These are phyloP conservation scores for Coprinopsis sp. DNA, from an alignment of 768 basidiomycete species.

Conservation along the genomic window DNA sequence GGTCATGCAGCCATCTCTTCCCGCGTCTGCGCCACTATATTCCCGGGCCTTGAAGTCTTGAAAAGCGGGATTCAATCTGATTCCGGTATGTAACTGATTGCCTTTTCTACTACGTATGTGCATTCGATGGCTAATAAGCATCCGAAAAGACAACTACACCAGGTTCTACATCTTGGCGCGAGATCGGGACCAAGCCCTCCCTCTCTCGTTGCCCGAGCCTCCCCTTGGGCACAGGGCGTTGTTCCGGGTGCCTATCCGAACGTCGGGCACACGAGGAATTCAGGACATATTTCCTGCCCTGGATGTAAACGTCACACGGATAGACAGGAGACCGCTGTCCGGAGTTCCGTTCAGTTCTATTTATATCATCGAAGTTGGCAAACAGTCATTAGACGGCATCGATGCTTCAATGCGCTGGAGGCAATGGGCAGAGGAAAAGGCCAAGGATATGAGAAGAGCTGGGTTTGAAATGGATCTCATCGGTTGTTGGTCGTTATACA, in stretches of 20 bases:
- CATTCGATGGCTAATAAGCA: not conserved
- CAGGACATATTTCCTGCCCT: not conserved
- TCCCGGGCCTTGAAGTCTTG: slow-evolving; percentile 59
- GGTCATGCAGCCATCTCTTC: slow-evolving; percentile 75
- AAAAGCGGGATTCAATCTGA: slow-evolving; percentile 61
- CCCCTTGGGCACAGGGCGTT: not conserved
- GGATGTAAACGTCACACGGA: slow-evolving; percentile 27
- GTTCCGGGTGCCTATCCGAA: not conserved
- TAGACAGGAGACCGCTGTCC: slow-evolving; percentile 62
- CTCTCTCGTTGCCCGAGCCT: not conserved
- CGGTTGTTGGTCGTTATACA: no score
- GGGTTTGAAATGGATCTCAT: no score
- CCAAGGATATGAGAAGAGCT: no score
- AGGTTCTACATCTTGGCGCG: slow-evolving; percentile 60
- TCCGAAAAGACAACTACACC: slow-evolving; percentile 55
- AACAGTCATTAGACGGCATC: not conserved
- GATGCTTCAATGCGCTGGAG: no score
- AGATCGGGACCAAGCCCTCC: slow-evolving; percentile 22
- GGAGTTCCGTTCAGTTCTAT: slow-evolving; percentile 47
- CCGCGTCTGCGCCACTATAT: slow-evolving; percentile 52
- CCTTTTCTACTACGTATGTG: not conserved
- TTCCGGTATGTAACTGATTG: slow-evolving; percentile 30
- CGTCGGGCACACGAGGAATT: slow-evolving; percentile 35
- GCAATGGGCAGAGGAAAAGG: not conserved
- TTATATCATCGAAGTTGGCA: slow-evolving; percentile 59